These are phyloP conservation scores for Lentinula detonsa DNA, from an alignment of 768 basidiomycete genomes.

Conservation along the genomic window DNA sequence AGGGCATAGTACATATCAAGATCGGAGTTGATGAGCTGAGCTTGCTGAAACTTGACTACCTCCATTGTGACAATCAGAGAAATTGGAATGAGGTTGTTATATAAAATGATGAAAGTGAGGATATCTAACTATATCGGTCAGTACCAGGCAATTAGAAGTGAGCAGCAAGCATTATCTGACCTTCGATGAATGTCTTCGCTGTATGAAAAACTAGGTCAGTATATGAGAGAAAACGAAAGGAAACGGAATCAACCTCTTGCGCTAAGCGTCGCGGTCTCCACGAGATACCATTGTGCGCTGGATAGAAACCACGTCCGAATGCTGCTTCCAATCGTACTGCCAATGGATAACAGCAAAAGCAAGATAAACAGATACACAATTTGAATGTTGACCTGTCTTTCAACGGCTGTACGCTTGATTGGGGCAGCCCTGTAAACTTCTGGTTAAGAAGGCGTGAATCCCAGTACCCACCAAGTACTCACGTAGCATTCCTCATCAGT, in stretches of 20 bases:
- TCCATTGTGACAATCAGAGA: conserved; percentile 99
- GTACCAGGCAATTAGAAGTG: conserved; percentile 1
- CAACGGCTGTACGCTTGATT: conserved; percentile 94
- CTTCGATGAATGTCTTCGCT: conserved; percentile 83
- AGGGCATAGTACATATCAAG: conserved; percentile 96
- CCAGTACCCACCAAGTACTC: conserved; percentile 22
- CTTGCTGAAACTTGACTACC: conserved; percentile 98
- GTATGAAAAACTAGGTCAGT: conserved; percentile 1
- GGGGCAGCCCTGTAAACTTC: conserved; percentile 71
- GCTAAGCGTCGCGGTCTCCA: conserved; percentile 51
- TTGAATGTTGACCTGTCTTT: conserved; percentile 92
- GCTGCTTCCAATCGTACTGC: conserved; percentile 88
- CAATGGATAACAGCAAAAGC: conserved; percentile 80
- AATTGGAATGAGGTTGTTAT: conserved; percentile 99
- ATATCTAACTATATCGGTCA: conserved; percentile 55
- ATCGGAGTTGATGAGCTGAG: conserved; percentile 94
- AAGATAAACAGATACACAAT: conserved; percentile 93
- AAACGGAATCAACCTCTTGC: conserved; percentile 47
- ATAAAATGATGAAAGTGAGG: conserved; percentile 95
- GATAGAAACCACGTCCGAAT: conserved; percentile 91
- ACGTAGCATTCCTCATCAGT: conserved; percentile 97
- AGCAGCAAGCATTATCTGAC: conserved; percentile 25
- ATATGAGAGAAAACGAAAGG: conserved; percentile 1
- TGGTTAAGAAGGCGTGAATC: not conserved
- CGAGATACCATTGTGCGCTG: conserved; percentile 85